Conservation (phyloP, 192 early-diverging fungal genomes). For the Linnemannia elongata region DNA sequence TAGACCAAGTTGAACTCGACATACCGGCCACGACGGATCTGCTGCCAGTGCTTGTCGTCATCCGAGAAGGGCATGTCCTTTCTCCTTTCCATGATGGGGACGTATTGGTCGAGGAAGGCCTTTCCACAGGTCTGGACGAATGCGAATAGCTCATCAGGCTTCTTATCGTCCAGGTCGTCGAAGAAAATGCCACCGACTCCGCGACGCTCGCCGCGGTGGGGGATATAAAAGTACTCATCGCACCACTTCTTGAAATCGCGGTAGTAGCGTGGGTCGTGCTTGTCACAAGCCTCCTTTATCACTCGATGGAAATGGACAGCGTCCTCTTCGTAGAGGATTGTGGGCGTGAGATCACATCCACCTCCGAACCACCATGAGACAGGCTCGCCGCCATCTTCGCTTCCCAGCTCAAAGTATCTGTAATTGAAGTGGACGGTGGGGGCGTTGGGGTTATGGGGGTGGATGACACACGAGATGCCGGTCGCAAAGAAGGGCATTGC, state of each 20-base stretch:
- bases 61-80: constrained; percentile 84
- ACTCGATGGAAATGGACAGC: constrained; percentile 93
- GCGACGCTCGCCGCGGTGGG: constrained; percentile 90
- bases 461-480: constrained; percentile 93
- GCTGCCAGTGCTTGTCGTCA: constrained; percentile 92
- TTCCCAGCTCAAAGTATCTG: constrained; percentile 94
- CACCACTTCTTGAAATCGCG: constrained; percentile 96
- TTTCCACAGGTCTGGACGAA: constrained; percentile 90
- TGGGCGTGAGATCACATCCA: constrained; percentile 94
- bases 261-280: constrained; percentile 87
- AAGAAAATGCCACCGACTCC: constrained; percentile 99
- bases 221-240: constrained; percentile 93
- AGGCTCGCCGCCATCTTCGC: constrained; percentile 70
- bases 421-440: constrained; percentile 98
- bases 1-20: constrained; percentile 98
- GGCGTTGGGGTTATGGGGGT: constrained; percentile 95
- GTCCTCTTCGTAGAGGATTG: constrained; percentile 92
- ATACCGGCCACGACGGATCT: constrained; percentile 94
- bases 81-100: constrained; percentile 88
- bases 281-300: constrained; percentile 94
- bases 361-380: constrained; percentile 97
- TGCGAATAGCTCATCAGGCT: constrained; percentile 81
- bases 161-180: constrained; percentile 89
- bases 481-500: constrained; percentile 88
- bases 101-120: constrained; percentile 85